Conservation (phyloP, 2,329 filamentous ascomycete genomes). For the Byssochlamys sp. region DNA sequence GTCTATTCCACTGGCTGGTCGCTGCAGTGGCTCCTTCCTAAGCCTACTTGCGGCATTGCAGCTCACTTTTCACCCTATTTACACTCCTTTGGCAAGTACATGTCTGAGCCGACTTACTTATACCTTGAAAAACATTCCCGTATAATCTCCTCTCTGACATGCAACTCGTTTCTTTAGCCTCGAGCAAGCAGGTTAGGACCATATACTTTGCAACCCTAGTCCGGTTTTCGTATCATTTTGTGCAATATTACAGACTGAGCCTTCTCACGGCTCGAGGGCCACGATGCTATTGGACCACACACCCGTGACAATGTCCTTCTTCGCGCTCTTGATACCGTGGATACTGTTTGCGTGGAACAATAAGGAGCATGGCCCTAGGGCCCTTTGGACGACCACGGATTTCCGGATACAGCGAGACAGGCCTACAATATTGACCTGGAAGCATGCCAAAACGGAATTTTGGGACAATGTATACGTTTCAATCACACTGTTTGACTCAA, state of each 20-base stretch:
- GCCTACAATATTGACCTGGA: neutral
- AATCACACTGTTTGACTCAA: neutral
- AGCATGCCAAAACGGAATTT: neutral
- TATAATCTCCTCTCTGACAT: neutral
- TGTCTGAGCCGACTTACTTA: neutral
- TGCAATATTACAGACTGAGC: neutral
- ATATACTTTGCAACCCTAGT: neutral
- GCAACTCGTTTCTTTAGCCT: neutral
- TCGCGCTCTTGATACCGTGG: neutral
- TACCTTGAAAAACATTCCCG: neutral
- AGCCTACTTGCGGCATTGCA: neutral
- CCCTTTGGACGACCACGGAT: neutral
- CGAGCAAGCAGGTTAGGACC: neutral
- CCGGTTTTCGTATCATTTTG: neutral
- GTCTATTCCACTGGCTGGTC: neutral
- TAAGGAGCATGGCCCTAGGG: slow-evolving; percentile 1
- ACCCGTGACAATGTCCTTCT: neutral
- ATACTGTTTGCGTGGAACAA: neutral
- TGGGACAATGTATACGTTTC: neutral
- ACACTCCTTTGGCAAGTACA: neutral
- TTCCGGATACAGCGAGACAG: neutral
- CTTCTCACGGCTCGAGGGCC: neutral
- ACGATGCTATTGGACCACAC: neutral
- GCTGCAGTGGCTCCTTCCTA: neutral
- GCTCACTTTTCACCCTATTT: too few species aligned